A percentile compares a stretch with the other conserved stretches of the same genome.
Conservation (phyloP, 2,329 filamentous ascomycete species). For the Juglanconis juglandina region DNA sequence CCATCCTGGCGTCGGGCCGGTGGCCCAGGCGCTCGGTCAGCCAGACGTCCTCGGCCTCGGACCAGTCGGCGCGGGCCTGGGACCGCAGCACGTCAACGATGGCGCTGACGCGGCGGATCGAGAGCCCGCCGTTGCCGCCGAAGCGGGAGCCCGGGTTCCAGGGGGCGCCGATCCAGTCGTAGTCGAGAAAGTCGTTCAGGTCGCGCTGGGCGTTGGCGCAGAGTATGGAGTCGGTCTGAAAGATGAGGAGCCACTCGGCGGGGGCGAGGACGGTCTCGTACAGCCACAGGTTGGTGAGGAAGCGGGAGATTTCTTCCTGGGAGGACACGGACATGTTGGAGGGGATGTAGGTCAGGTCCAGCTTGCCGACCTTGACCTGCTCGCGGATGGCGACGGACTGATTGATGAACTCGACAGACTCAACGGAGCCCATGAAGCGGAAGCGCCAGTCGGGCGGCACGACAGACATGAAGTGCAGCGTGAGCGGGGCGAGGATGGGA, state of each 20-base stretch:
- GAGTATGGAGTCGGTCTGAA: conserved; percentile 53
- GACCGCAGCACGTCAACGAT: conserved; percentile 46
- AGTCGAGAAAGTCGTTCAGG: conserved; percentile 52
- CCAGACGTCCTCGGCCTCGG: conserved; percentile 54
- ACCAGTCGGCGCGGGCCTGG: conserved; percentile 48
- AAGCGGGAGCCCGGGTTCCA: conserved; percentile 41
- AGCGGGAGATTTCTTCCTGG: conserved; percentile 46
- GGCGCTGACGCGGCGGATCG: conserved; percentile 49
- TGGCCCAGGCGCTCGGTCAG: conserved; percentile 46
- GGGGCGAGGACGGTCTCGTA: conserved; percentile 49
- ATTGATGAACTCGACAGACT: conserved; percentile 22
- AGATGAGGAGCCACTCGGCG: conserved; percentile 53
- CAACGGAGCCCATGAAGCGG: conserved; percentile 48
- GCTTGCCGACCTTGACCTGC: conserved; percentile 48
- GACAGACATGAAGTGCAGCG: conserved; percentile 50
- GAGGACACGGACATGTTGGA: conserved; percentile 43
- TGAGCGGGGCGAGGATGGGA: conserved; percentile 46
- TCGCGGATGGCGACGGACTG: conserved; percentile 43
- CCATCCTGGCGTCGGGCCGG: conserved; percentile 46
- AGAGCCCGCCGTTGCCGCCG: conserved; percentile 52
- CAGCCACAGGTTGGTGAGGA: conserved; percentile 49
- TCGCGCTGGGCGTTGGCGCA: conserved; percentile 51
- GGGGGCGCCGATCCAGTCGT: conserved; percentile 49
- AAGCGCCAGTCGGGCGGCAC: conserved; percentile 54
- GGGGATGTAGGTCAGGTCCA: conserved; percentile 48